These are phyloP conservation scores for Fusarium sp. DNA, from an alignment of 2,329 filamentous ascomycete species.

Conservation along the genomic window DNA sequence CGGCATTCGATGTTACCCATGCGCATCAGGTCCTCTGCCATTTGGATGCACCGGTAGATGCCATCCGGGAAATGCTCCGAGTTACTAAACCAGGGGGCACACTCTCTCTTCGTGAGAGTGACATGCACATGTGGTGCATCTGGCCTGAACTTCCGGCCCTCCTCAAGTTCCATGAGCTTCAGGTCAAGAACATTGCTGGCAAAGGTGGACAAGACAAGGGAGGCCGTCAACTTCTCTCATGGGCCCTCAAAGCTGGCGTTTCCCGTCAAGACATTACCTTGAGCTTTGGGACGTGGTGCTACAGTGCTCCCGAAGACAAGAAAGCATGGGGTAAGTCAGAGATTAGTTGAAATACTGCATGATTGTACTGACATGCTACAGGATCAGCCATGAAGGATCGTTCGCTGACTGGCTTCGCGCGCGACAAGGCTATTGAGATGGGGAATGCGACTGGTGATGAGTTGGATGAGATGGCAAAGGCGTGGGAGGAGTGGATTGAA, in stretches of 20 bases:
- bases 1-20: conserved; percentile 53
- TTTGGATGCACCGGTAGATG: conserved; percentile 45
- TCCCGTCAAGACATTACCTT: conserved; percentile 33
- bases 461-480: conserved; percentile 40
- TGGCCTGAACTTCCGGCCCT: conserved; percentile 42
- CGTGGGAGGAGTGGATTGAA: conserved; percentile 41
- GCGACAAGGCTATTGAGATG: conserved; percentile 37
- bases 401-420: conserved; percentile 35
- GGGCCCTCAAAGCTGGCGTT: conserved; percentile 39
- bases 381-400: conserved; percentile 40
- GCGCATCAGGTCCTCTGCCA: conserved; percentile 55
- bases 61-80: conserved; percentile 52
- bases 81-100: conserved; percentile 54
- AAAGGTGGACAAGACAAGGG: conserved; percentile 41
- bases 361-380: conserved; percentile 12
- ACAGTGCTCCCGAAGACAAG: conserved; percentile 37
- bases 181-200: conserved; percentile 24
- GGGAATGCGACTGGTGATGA: conserved; percentile 37
- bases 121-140: conserved; percentile 42
- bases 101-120: conserved; percentile 48
- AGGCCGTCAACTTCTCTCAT: conserved; percentile 42
- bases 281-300: conserved; percentile 45
- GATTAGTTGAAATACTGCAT: rapidly evolving
- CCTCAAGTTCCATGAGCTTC: conserved; percentile 36
- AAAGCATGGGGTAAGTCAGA: conserved; percentile 38